Base-by-base conservation (phyloP, 164 flowering plant genomes). In the Dillenia turbinata region DNA sequence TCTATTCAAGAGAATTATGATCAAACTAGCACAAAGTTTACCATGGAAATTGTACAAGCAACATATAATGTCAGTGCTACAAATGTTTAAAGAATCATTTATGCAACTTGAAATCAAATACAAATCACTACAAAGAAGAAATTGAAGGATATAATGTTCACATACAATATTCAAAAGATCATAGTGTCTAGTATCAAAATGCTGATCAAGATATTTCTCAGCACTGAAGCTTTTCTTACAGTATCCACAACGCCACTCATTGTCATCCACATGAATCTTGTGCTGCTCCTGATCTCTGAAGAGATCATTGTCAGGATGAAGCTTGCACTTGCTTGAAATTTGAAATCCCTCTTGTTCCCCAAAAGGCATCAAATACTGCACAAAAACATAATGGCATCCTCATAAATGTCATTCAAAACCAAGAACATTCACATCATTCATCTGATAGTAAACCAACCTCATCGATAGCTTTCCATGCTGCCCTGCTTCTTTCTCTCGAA, bases 231-330 rank as follows among this genome's bases (percentile, higher is more conserved):
- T 83, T 79, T 95, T 95, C 76, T 81, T 88, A 73, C 99, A 95
- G 75, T 88, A 95, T 24, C 94, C 99, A 80, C 99, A 95, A 26
- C 71, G 79, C 99, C 97, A 95, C 56, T 91, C 96, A 80, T 84
- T 84, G 56, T 81, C 49, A 70, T 95, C 96, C 47, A 80, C 24
- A 60, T 88, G 90, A 67, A 80, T 68, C 78, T 95, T 95, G 70
- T 92, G 97, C 73, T 81, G 76, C 74, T 95, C 99, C 64, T 95
- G 99, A 77, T 91, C 97, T 74, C 96, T 81, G 70, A 81, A 94
- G 60, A 94, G 44, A 67, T 94, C 96, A 77, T 88, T 89, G 55
- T 78, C 83, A 14, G 82, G 83, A 75, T 89, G 99, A 80, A 94
- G 95, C 63, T 81, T 84, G 63, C 99, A 94, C 60, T 62, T 70